These are phyloP conservation scores for Carnegiea gigantea DNA, from an alignment of 179 eudicot species.

Conservation along the genomic window DNA sequence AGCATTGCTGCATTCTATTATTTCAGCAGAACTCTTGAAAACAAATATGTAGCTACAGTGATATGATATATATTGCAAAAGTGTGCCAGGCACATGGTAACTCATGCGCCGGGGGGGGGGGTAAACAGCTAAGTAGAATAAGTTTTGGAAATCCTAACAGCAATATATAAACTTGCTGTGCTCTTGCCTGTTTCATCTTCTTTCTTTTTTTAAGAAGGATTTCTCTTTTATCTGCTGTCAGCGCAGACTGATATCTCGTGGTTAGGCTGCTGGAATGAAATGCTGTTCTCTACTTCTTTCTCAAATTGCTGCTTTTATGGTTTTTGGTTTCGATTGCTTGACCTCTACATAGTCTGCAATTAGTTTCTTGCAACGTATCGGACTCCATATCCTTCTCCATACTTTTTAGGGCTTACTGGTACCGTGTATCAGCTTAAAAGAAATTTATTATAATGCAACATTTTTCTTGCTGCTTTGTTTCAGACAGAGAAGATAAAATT, in stretches of 20 bases:
- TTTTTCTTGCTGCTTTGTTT: slow-evolving; percentile 20
- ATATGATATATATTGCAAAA: neutral
- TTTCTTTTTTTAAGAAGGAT: too few relatives aligned
- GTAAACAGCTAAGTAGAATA: neutral
- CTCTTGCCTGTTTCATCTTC: too few relatives aligned
- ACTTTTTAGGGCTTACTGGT: neutral
- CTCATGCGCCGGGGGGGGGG: too few relatives aligned
- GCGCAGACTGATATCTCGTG: neutral
- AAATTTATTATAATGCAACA: neutral
- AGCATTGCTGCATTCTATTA: neutral
- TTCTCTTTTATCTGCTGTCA: neutral
- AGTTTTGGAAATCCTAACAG: neutral
- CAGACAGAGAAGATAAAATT: slow-evolving; percentile 70
- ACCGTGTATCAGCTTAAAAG: neutral
- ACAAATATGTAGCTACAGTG: neutral
- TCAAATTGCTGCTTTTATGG: neutral
- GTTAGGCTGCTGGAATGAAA: neutral
- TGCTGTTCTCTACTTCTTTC: neutral
- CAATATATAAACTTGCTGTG: neutral
- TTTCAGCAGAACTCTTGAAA: neutral
- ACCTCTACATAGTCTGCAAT: neutral
- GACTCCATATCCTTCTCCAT: neutral
- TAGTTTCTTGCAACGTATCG: neutral
- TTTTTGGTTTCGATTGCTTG: neutral
- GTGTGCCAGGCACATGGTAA: neutral